These are phyloP conservation scores for Asterophora lycoperdoides DNA, from an alignment of 768 basidiomycete genomes.

Conservation along the genomic window DNA sequence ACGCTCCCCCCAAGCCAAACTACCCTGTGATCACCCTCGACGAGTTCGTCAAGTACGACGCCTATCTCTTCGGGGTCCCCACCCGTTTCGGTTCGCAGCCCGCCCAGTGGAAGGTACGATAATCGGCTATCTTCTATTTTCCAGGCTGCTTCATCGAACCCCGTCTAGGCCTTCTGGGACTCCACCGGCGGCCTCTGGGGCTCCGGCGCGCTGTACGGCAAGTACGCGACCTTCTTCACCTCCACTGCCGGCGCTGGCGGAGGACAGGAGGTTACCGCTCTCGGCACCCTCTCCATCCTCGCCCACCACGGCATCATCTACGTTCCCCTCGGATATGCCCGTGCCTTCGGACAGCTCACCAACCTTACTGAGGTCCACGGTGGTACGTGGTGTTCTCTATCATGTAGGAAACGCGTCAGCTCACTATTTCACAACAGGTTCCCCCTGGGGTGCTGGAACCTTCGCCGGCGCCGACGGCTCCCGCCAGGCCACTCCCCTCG, in stretches of 20 bases:
- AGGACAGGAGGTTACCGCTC: conserved; percentile 67
- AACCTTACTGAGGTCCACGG: conserved; percentile 54
- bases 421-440: conserved; percentile 38
- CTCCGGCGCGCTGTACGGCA: conserved; percentile 59
- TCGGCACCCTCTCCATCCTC: conserved; percentile 52
- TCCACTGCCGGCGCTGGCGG: conserved; percentile 69
- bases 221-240: conserved; percentile 72
- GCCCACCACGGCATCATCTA: conserved; percentile 70
- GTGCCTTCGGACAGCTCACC: conserved; percentile 35
- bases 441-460: conserved; percentile 81
- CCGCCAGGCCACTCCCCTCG: conserved; percentile 55
- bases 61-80: conserved; percentile 70
- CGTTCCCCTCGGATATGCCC: conserved; percentile 68
- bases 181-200: conserved; percentile 65
- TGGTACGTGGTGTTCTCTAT: conserved; percentile 35
- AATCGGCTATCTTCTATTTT: too few species aligned
- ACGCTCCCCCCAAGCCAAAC: conserved; percentile 65
- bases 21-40: conserved; percentile 64
- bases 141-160: not conserved
- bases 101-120: conserved; percentile 72
- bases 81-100: conserved; percentile 81
- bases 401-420: not conserved
- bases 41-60: conserved; percentile 58
- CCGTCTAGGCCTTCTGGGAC: conserved; percentile 70
- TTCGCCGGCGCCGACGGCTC: conserved; percentile 50